Percentiles rank a stretch among this genome's conserved stretches.
phyloP scores from a whole-genome alignment of 2,329 filamentous ascomycete species.

The Blastomyces silverae region DNA sequence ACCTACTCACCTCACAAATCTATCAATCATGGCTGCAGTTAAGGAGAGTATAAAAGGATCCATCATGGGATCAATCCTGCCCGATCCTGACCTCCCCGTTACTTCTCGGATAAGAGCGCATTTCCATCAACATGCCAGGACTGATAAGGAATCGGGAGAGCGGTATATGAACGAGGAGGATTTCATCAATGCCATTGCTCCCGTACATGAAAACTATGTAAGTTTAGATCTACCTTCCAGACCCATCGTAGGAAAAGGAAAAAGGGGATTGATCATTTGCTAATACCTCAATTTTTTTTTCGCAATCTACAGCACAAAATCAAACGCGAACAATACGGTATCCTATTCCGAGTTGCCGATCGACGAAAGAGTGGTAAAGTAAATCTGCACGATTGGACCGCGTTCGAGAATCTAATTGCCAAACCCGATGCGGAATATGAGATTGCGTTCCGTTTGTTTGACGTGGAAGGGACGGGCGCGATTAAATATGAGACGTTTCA shows the following conservation, averaged over 20 bases:
- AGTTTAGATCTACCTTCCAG: constrained; percentile 40
- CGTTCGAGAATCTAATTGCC: constrained; percentile 85
- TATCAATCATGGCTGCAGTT: constrained; percentile 43
- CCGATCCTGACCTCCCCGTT: constrained; percentile 49
- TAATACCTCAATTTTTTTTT: constrained; percentile 5
- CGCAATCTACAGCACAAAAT: constrained; percentile 73
- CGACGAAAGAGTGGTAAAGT: constrained; percentile 65
- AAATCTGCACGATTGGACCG: constrained; percentile 76
- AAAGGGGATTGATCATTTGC: not conserved
- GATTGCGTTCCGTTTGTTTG: constrained; percentile 95
- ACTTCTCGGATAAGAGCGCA: constrained; percentile 67
- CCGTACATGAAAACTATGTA: constrained; percentile 81
- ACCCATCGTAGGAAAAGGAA: not conserved
- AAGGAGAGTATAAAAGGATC: constrained; percentile 72
- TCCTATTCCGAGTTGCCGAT: constrained; percentile 90
- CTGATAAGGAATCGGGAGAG: constrained; percentile 69
- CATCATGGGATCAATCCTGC: constrained; percentile 56
- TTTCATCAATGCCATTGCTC: constrained; percentile 86
- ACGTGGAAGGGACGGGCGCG: constrained; percentile 71
- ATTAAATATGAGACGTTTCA: constrained; percentile 90
- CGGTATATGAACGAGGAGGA: constrained; percentile 74
- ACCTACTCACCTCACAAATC: not conserved
- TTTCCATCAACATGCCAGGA: constrained; percentile 69
- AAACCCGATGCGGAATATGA: constrained; percentile 98
- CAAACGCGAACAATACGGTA: constrained; percentile 86